Conservation (phyloP, 352 stramenopile species). For the Thalassiosira hispida region DNA sequence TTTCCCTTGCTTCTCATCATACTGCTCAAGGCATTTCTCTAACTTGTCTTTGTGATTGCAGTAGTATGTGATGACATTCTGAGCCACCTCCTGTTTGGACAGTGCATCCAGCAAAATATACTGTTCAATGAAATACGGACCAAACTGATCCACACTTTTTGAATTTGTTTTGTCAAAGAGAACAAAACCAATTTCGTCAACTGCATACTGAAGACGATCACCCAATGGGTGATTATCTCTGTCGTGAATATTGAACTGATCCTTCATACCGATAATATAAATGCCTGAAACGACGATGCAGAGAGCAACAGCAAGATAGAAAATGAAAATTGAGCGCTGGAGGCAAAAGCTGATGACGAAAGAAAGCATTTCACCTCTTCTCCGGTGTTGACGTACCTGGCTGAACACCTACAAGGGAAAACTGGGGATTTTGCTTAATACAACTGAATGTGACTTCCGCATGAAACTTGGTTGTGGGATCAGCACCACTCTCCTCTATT, state of each 20-base stretch:
- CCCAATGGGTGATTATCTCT: conserved; percentile 45
- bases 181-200: conserved; percentile 69
- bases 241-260: conserved; percentile 72
- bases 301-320: no score
- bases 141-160: conserved; percentile 64
- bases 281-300: no score
- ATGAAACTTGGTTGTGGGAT: conserved; percentile 32
- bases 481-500: conserved; percentile 18
- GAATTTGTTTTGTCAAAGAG: conserved; percentile 62
- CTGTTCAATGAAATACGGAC: conserved; percentile 69
- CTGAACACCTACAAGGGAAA: conserved; percentile 58
- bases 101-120: conserved; percentile 66
- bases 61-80: conserved; percentile 74
- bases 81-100: conserved; percentile 68
- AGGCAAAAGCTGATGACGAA: no score
- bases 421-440: conserved; percentile 69
- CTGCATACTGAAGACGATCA: conserved; percentile 53
- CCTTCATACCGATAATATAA: conserved; percentile 75
- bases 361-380: no score
- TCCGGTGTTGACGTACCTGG: no score
- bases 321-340: no score
- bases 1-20: conserved; percentile 68
- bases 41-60: conserved; percentile 61
- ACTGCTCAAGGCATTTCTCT: conserved; percentile 46
- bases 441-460: conserved; percentile 47